A percentile compares a stretch with the other conserved stretches of the same genome.
These are phyloP conservation scores for Hanseniaspora mollemarum DNA, from an alignment of 805 yeast genomes.

Conservation along the genomic window DNA sequence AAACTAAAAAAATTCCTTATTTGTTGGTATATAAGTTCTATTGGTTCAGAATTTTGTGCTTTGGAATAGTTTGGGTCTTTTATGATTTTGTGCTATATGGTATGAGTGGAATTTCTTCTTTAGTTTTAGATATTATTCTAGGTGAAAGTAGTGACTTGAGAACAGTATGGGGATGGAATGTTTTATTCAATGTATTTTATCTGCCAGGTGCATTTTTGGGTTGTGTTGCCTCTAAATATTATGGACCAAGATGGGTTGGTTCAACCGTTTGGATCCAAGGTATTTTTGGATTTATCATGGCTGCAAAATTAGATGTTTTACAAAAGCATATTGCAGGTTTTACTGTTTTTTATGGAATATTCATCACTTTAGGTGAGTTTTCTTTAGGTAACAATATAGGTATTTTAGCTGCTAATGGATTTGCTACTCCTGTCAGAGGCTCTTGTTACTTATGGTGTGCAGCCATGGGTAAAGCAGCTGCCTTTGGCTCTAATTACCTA, in stretches of 20 bases:
- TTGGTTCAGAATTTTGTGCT: constrained; percentile 65
- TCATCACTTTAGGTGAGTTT: constrained; percentile 78
- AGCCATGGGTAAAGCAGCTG: constrained; percentile 85
- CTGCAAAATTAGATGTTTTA: constrained; percentile 51
- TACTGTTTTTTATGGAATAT: constrained; percentile 80
- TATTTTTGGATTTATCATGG: constrained; percentile 72
- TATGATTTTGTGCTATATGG: constrained; percentile 85
- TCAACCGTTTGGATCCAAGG: constrained; percentile 54
- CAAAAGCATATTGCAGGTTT: constrained; percentile 60
- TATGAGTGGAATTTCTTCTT: constrained; percentile 75
- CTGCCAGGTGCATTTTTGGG: constrained; percentile 88
- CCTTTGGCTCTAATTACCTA: constrained; percentile 77
- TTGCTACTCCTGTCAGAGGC: constrained; percentile 81
- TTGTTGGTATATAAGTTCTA: constrained; percentile 61
- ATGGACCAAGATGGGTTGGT: constrained; percentile 82
- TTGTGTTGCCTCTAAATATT: constrained; percentile 63
- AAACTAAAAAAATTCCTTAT: constrained; percentile 54
- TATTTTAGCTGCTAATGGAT: constrained; percentile 71
- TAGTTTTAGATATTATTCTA: constrained; percentile 50
- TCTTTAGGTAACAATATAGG: constrained; percentile 86
- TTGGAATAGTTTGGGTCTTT: constrained; percentile 76
- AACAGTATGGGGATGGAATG: constrained; percentile 84
- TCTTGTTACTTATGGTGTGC: constrained; percentile 86
- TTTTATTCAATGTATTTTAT: constrained; percentile 76
- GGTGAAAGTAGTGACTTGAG: constrained; percentile 47